Base-by-base conservation (phyloP, 805 yeast genomes). In the Metschnikowia arizonensis region DNA sequence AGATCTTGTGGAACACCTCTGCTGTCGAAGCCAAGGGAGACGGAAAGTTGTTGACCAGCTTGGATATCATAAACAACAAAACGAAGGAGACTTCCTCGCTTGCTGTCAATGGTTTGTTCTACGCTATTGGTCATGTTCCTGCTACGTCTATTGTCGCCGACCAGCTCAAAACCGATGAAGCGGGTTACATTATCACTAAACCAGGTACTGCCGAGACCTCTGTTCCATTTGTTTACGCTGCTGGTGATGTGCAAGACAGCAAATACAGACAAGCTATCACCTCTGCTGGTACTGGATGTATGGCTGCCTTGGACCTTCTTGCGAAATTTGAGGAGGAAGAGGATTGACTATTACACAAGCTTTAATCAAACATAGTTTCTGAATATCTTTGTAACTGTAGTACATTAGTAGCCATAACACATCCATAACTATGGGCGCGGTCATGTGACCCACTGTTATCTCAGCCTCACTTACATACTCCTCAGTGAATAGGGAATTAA, bases 261-360 rank as follows among this genome's bases (percentile, higher is more conserved):
- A 81, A 79, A 65, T 93, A 91, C 72, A 88, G 99, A 82, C 99
- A 93, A 76, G 99, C 99, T 48, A 88, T 93, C 63, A 93, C 99
- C 33, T 89, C 97, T 66, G 99, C 99, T n/a, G 99, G 99, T 63
- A 79, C 96, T 52, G 99, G 99, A 53, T 93, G 99, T 78, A 91
- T 90, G 97, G 99, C 99, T 60, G 99, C 96, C 49, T 78, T 93
- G 50, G 98, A 93, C 61, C 88, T 91, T 62, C 50, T 55, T 30
- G 48, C 50, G 34, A 51, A 51, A 49, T 48, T 55, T 30, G 58
- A 55, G 36, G 58, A 55, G 50, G 57, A 55, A 41, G 57, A 52
- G 49, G 57, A 42, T 45, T 50, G 56, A 52, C 50, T 50, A 26
- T 10, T n/a, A 14, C 29, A 48, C 17, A 42, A 46, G 33, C 41